phyloP scores from a whole-genome alignment of 192 early-diverging fungal genomes.

The Backusella sp. region DNA sequence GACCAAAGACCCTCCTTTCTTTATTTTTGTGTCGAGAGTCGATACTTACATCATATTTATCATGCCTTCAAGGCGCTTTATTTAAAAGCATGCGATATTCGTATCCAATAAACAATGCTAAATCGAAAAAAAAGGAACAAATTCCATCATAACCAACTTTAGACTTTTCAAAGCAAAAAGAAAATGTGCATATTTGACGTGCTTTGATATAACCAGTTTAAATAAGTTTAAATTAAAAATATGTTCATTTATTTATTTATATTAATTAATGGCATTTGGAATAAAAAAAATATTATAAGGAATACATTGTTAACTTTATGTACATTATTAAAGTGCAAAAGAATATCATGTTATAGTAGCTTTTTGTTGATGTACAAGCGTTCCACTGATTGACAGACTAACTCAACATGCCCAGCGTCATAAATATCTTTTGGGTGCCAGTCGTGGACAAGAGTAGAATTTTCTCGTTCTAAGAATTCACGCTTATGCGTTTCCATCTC shows the following conservation, averaged over 20 bases:
- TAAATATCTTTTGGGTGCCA: constrained; percentile 1
- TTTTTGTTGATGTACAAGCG: constrained; percentile 1
- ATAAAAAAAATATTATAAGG: not conserved
- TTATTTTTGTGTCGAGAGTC: too few species aligned
- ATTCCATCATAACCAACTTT: not conserved
- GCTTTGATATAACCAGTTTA: not conserved
- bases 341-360: not conserved
- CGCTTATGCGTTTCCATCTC: not conserved
- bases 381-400: constrained; percentile 1
- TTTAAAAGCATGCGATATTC: too few species aligned
- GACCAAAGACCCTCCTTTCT: too few species aligned
- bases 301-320: not conserved
- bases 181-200: not conserved
- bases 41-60: too few species aligned
- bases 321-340: not conserved
- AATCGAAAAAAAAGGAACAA: not conserved
- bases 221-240: not conserved
- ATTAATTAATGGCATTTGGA: not conserved
- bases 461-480: constrained; percentile 2
- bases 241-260: not conserved
- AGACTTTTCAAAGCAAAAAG: not conserved
- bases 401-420: not conserved
- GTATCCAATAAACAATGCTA: not conserved
- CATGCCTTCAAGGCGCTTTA: too few species aligned
- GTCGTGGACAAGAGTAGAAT: not conserved